Conservation (phyloP, 352 stramenopile species). For the Aphanomyces euteiches region DNA sequence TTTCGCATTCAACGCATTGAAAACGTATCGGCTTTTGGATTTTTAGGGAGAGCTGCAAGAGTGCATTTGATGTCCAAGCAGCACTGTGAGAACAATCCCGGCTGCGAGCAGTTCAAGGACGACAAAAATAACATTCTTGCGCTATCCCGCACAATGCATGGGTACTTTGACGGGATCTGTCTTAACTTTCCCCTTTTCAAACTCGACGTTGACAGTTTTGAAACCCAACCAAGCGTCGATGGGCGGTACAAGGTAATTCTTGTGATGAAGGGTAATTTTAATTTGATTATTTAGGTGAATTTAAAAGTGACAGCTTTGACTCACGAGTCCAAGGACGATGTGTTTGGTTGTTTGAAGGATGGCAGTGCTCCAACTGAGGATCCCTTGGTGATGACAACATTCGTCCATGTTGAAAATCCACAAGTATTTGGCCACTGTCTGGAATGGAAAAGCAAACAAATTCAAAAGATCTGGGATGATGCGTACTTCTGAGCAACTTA, state of each 20-base stretch:
- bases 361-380: neutral
- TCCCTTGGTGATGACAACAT: slow-evolving; percentile 1
- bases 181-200: neutral
- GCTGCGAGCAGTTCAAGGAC: neutral
- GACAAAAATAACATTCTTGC: slow-evolving; percentile 4
- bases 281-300: neutral
- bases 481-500: too few species aligned
- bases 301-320: neutral
- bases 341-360: neutral
- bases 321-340: neutral
- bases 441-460: slow-evolving; percentile 3
- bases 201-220: neutral
- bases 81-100: neutral
- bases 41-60: neutral
- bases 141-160: neutral
- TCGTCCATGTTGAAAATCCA: slow-evolving; percentile 1
- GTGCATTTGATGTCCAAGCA: neutral
- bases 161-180: neutral
- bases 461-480: neutral
- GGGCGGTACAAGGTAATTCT: neutral
- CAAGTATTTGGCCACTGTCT: neutral
- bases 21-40: neutral
- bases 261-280: neutral
- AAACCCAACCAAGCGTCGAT: neutral
- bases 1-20: neutral